Evolutionary conservation across 2,329 filamentous ascomycete species (phyloP).

Genomic region (Sarocladiaceae sp.): DNA sequence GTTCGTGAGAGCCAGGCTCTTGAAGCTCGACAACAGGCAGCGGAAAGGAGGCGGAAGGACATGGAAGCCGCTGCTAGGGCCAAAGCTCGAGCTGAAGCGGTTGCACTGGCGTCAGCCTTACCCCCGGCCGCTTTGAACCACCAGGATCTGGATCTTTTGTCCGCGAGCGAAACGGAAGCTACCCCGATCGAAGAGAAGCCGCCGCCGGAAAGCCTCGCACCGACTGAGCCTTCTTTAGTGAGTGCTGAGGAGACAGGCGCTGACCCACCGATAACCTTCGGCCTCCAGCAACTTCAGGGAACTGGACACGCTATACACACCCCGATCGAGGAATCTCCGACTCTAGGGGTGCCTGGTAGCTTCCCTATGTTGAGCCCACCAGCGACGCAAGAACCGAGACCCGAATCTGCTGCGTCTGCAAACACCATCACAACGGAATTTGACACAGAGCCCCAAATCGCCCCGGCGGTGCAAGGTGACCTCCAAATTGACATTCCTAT

Average conservation of each 20-base stretch:
- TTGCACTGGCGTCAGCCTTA: constrained; percentile 15
- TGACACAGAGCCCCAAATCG: constrained; percentile 66
- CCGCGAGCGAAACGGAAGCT: constrained; percentile 1
- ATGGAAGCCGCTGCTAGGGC: constrained; percentile 41
- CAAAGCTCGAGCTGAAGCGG: constrained; percentile 27
- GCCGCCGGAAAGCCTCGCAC: constrained; percentile 11
- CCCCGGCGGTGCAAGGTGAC: constrained; percentile 37
- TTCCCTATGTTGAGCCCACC: constrained; percentile 43
- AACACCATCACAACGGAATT: constrained; percentile 65
- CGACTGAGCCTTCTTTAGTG: neutral
- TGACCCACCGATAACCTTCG: neutral
- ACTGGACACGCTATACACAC: neutral
- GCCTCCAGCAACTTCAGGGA: neutral
- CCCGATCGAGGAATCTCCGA: constrained; percentile 53
- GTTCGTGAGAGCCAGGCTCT: constrained; percentile 67
- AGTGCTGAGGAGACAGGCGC: neutral
- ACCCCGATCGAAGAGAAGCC: neutral
- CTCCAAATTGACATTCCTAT: constrained; percentile 20
- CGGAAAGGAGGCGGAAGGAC: constrained; percentile 47
- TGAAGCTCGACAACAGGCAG: constrained; percentile 49
- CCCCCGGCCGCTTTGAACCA: constrained; percentile 13
- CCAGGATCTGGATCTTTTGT: constrained; percentile 5
- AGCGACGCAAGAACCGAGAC: constrained; percentile 41
- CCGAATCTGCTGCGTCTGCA: constrained; percentile 55
- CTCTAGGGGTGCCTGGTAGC: constrained; percentile 61